phyloP scores from a whole-genome alignment of 768 basidiomycete genomes.

The Mycena pura region DNA sequence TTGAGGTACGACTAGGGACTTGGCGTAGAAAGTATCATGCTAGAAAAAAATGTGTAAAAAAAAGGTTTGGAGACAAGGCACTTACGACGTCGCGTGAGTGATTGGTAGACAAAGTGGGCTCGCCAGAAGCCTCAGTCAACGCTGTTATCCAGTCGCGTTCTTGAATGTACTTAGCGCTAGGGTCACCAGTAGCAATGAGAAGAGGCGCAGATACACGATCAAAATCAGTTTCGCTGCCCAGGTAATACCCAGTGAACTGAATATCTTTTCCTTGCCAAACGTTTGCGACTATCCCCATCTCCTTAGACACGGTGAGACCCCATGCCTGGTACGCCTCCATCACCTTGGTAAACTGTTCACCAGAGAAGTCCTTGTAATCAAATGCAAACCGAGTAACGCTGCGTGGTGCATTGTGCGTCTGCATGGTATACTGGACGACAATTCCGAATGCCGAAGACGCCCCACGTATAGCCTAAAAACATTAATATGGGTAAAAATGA shows the following conservation, averaged over 20 bases:
- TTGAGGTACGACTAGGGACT: slow-evolving; percentile 17
- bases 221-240: neutral
- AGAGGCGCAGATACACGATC: neutral
- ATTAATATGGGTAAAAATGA: neutral
- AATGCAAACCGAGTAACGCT: slow-evolving; percentile 14
- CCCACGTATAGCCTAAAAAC: slow-evolving; percentile 34
- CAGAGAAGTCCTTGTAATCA: slow-evolving; percentile 4
- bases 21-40: slow-evolving; percentile 24
- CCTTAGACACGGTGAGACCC: slow-evolving; percentile 1
- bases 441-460: slow-evolving; percentile 37
- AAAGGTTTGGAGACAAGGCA: neutral
- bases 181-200: neutral
- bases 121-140: neutral
- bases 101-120: neutral
- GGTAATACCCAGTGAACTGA: slow-evolving; percentile 12
- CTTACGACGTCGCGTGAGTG: slow-evolving; percentile 1
- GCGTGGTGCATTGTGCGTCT: slow-evolving; percentile 24
- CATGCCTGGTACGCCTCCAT: slow-evolving; percentile 6
- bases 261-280: slow-evolving; percentile 11
- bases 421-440: slow-evolving; percentile 32
- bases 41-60: neutral
- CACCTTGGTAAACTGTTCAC: slow-evolving; percentile 1
- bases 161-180: slow-evolving; percentile 6
- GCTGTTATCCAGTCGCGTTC: slow-evolving; percentile 11
- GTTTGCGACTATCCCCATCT: slow-evolving; percentile 14